Conservation (phyloP, 768 basidiomycete species). For the Serendipita sp. region DNA sequence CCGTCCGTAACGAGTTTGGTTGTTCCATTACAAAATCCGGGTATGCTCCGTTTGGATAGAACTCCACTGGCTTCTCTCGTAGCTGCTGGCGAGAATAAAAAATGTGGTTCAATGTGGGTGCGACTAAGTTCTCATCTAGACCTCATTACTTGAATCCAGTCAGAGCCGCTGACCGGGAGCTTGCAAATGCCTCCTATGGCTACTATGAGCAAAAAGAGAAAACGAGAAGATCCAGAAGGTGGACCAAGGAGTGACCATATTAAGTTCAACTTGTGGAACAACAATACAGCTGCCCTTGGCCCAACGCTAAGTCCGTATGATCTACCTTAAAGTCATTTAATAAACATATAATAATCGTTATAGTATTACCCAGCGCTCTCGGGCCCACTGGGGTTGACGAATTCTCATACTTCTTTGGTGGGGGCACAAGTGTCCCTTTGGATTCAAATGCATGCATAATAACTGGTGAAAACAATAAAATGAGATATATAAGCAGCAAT, state of each 20-base stretch:
- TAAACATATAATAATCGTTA: too few relatives aligned
- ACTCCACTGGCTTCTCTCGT: too few relatives aligned
- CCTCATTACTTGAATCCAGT: background rate
- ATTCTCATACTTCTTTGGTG: too few relatives aligned
- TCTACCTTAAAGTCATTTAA: background rate
- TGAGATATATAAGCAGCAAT: conserved; percentile 62
- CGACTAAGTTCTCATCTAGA: background rate
- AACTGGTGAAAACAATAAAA: conserved; percentile 66
- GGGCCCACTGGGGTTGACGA: too few relatives aligned
- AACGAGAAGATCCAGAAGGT: conserved; percentile 22
- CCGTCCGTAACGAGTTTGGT: too few relatives aligned
- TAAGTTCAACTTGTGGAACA: background rate
- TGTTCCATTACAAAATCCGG: too few relatives aligned
- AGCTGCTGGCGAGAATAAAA: too few relatives aligned
- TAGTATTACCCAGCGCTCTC: too few relatives aligned
- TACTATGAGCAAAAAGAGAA: conserved; percentile 28
- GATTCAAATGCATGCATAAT: conserved; percentile 27
- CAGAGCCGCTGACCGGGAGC: background rate
- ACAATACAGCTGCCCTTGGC: background rate
- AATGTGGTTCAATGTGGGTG: too few relatives aligned
- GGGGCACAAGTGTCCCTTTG: background rate
- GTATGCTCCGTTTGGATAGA: too few relatives aligned
- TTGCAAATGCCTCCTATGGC: background rate
- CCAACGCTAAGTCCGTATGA: background rate
- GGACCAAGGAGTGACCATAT: conserved; percentile 14